phyloP scores from a whole-genome alignment of 2,329 filamentous ascomycete genomes.

The Pseudopyricularia cyperi region DNA sequence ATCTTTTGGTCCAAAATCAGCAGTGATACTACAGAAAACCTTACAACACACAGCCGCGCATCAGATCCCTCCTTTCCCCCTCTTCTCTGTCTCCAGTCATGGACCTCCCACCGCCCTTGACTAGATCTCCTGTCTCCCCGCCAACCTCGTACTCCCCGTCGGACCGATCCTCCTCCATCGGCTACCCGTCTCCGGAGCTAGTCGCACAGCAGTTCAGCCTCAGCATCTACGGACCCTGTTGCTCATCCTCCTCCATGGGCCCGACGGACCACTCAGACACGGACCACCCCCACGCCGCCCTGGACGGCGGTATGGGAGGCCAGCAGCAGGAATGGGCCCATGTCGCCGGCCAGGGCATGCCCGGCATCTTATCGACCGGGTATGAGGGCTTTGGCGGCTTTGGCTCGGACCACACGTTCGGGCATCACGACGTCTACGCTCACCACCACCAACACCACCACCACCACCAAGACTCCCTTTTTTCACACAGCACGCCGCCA shows the following conservation, averaged over 20 bases:
- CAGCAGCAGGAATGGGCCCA: constrained; percentile 31
- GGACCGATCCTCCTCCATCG: constrained; percentile 24
- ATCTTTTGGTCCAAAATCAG: too few relatives aligned
- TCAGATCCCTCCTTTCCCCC: background rate
- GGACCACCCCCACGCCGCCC: constrained; percentile 21
- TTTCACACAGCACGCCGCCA: background rate
- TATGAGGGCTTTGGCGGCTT: constrained; percentile 32
- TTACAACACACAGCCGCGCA: background rate
- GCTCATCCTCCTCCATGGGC: constrained; percentile 22
- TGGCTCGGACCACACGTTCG: background rate
- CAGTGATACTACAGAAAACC: background rate
- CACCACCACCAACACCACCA: constrained; percentile 1
- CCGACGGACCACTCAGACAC: constrained; percentile 21
- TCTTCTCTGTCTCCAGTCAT: too few relatives aligned
- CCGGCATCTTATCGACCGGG: constrained; percentile 33
- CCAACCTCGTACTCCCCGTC: constrained; percentile 30
- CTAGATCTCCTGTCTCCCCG: constrained; percentile 28
- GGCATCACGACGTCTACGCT: constrained; percentile 24
- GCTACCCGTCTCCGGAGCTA: constrained; percentile 32
- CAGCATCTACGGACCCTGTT: constrained; percentile 25
- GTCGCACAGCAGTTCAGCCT: constrained; percentile 29
- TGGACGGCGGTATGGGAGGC: constrained; percentile 22
- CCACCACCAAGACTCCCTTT: background rate
- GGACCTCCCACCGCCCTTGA: constrained; percentile 36
- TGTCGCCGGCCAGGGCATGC: constrained; percentile 24